These are phyloP conservation scores for Sporobolus alterniflorus DNA, from an alignment of 202 grass and related monocot genomes.

Conservation along the genomic window DNA sequence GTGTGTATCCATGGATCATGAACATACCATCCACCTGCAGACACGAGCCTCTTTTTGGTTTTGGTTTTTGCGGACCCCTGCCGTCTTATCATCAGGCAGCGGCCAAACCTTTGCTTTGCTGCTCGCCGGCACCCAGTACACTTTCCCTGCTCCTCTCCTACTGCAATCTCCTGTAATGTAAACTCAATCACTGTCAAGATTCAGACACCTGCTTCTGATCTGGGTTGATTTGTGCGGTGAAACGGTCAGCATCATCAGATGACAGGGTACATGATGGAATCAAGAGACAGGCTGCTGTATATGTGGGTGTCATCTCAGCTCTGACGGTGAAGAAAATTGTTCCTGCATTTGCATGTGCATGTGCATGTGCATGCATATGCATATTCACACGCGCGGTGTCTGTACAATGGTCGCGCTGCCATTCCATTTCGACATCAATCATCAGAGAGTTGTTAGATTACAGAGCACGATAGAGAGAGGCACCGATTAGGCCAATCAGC, in stretches of 20 bases:
- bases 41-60: too few species aligned
- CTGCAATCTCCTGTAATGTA: background rate
- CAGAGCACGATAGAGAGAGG: background rate
- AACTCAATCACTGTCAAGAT: background rate
- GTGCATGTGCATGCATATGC: too few species aligned
- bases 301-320: too few species aligned
- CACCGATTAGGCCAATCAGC: constrained; percentile 36
- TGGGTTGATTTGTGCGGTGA: background rate
- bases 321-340: too few species aligned
- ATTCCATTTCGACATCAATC: background rate
- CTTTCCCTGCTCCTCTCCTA: background rate
- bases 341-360: too few species aligned
- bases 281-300: too few species aligned
- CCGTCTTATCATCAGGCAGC: constrained; percentile 10
- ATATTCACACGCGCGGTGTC: background rate
- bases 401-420: background rate
- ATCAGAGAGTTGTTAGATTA: background rate
- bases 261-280: too few species aligned
- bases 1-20: too few species aligned
- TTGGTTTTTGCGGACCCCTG: background rate
- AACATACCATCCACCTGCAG: too few species aligned
- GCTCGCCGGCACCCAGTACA: background rate
- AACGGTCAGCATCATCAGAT: background rate
- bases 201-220: background rate
- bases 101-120: background rate